Base-by-base conservation (phyloP, 1,284 basidiomycete species). In the Austroboletus niveus region DNA sequence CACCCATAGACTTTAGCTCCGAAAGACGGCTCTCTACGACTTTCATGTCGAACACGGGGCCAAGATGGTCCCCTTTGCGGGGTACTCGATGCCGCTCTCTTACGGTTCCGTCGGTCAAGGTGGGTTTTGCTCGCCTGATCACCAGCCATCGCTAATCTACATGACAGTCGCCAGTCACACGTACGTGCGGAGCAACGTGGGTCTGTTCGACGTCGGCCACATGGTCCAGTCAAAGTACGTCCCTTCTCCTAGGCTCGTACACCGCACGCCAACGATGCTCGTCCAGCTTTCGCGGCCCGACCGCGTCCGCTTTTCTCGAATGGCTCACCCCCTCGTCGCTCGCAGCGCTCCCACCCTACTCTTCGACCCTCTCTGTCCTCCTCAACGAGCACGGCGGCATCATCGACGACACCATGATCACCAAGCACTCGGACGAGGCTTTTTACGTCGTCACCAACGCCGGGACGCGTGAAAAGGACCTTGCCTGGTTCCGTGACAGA, bases 401-500 rank as follows among this genome's bases (percentile, higher is more conserved):
- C 60, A 89, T 99, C 53, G 97, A 99, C 71, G 97, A 99, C 68
- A 89, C 83, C 9, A 75, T 95, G 64, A 83, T 94, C 64, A 94
- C 90, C 32, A 94, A 93, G 64, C 89, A 93, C 65, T 78, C 82
- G 0, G 65, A 80, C n/a, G 79, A 85, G 59, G 81, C 84, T 1
- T 98, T 86, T 71, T 99, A 98, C 70, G 87, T 98, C 41, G 97
- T 99, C 39, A 99, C 96, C 0, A 99, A 99, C 66, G 97, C 96
- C 2, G 94, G 92, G 1, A 77, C 96, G 32, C 80, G 93, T 24
- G 81, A 84, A 5, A 81, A 85, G 58, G 96, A 98, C 63, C 75
- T 93, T 7, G 77, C 82, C 1, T 94, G 91, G 87, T 87, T 99
- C 64, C 66, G 68, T 39, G 68, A 74, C 42, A 82, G 85, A 68